phyloP scores from a whole-genome alignment of 495 filamentous ascomycete genomes.

The Chlorociboria aeruginascens region DNA sequence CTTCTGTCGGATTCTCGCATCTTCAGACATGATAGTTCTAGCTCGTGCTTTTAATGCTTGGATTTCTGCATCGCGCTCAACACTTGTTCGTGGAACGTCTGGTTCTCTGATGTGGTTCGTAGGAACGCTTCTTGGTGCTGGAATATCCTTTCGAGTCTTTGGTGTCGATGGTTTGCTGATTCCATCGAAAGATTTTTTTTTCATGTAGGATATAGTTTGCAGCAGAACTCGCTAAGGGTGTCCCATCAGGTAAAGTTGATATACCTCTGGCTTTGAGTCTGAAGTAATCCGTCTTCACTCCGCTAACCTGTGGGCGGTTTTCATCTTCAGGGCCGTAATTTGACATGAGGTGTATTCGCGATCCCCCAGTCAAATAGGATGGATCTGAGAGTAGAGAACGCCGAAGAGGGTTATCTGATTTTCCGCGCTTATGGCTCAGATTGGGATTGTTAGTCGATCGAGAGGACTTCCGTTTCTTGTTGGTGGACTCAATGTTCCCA shows the following conservation, averaged over 20 bases:
- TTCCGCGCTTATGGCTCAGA: conserved; percentile 13
- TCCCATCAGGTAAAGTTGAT: conserved; percentile 18
- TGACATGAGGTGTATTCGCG: conserved; percentile 13
- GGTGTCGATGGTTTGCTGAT: conserved; percentile 7
- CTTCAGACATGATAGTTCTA: conserved; percentile 8
- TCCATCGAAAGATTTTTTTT: conserved; percentile 12
- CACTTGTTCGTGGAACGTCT: background rate
- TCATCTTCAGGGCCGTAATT: conserved; percentile 8
- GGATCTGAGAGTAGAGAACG: conserved; percentile 17
- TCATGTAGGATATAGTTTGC: conserved; percentile 6
- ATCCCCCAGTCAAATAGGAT: conserved; percentile 14
- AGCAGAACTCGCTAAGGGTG: conserved; percentile 16
- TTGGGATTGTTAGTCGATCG: background rate
- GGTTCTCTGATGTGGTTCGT: background rate
- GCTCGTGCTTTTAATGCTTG: conserved; percentile 11
- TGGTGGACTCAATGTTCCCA: background rate
- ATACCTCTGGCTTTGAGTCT: conserved; percentile 32
- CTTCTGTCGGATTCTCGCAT: conserved; percentile 5
- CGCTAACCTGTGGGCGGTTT: conserved; percentile 19
- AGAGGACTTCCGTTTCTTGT: conserved; percentile 1
- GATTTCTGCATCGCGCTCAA: conserved; percentile 8
- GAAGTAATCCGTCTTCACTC: conserved; percentile 32
- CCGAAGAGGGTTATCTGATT: conserved; percentile 15
- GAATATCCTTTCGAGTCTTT: background rate
- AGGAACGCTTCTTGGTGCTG: conserved; percentile 11